Evolutionary conservation across 1,139 yeast species (phyloP).

Genomic region (Geotrichum histeridarum): DNA sequence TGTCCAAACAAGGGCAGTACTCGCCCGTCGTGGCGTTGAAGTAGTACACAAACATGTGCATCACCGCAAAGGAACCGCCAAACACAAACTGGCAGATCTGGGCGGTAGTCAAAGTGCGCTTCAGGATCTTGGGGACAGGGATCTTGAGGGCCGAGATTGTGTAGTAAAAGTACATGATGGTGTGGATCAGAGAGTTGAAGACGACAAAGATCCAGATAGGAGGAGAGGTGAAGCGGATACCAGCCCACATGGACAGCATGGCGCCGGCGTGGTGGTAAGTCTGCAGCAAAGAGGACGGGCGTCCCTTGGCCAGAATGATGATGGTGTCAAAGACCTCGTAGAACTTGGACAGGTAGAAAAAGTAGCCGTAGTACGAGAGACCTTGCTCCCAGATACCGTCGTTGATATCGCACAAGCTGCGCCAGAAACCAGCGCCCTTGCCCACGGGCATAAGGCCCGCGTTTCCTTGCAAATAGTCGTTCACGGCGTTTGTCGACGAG

Average conservation of each 20-base stretch:
- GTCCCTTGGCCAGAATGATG: constrained; percentile 64
- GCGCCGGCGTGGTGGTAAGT: constrained; percentile 81
- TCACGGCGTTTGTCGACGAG: constrained; percentile 19
- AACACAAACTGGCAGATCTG: constrained; percentile 67
- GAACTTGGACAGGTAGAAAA: constrained; percentile 66
- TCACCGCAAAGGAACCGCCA: constrained; percentile 64
- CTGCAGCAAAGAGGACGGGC: constrained; percentile 63
- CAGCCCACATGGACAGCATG: constrained; percentile 81
- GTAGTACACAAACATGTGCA: constrained; percentile 59
- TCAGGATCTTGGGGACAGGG: constrained; percentile 54
- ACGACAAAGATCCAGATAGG: constrained; percentile 81
- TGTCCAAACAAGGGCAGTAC: constrained; percentile 51
- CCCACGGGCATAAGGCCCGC: constrained; percentile 22
- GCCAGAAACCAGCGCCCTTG: constrained; percentile 44
- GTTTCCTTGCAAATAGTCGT: constrained; percentile 35
- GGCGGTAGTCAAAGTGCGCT: constrained; percentile 58
- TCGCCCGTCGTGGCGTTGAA: constrained; percentile 47
- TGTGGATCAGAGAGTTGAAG: constrained; percentile 71
- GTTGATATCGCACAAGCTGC: constrained; percentile 56
- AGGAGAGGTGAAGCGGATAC: constrained; percentile 63
- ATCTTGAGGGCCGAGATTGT: constrained; percentile 58
- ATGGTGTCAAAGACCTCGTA: constrained; percentile 69
- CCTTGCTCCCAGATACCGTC: constrained; percentile 58
- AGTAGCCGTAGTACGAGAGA: constrained; percentile 56
- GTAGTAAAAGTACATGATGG: constrained; percentile 72